Base-by-base conservation (phyloP, 1,284 basidiomycete genomes). In the Austroboletus novae-zelandiae region DNA sequence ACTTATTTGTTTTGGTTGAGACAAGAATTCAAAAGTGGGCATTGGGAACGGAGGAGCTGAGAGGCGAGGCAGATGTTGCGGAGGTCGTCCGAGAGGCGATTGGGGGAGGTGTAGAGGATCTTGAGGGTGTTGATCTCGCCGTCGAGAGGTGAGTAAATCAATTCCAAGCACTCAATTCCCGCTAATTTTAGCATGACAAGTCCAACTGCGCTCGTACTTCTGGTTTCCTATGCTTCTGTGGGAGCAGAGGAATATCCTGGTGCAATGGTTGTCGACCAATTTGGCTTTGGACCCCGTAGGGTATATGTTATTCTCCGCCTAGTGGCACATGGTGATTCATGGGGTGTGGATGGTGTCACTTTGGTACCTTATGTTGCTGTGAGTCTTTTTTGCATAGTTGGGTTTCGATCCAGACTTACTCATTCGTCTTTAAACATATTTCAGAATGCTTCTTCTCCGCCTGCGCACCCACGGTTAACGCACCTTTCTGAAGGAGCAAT, bases 361-460 rank as follows among this genome's bases (percentile, higher is more conserved):
- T 73, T 73, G 34, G 81, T 91, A 7, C 88, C 88, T 15, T 90
- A 89, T 61, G 83, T 90, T 65, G 84, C 81, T 52, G 89, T 90
- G 58, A 61, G 84, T 67, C 20, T 54, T 17, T 52, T 41, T 51
- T 51, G 41, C n/a, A 14, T 37, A 27, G 17, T 34, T 43, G 4
- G n/a, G 31, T 46, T 47, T 2, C 3, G 10, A 30, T 34, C 36
- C n/a, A 23, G 25, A 14, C 46, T 57, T 39, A 50, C 30, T 2
- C n/a, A 32, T 51, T 37, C 10, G 17, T 29, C 41, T 14, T 20
- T 35, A 34, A 6, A n/a, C 36, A 37, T 23, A 14, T 17, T n/a
- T 20, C 39, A 89, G 86, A 85, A 80, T 25, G 79, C 80, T 29
- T 81, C 80, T 41, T 79, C 81, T 39, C 83, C 83, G 5, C 85